Percentiles rank a stretch among this genome's conserved stretches.
phyloP scores from a whole-genome alignment of 345 rosid species.

The Eucalyptus pauciflora region DNA sequence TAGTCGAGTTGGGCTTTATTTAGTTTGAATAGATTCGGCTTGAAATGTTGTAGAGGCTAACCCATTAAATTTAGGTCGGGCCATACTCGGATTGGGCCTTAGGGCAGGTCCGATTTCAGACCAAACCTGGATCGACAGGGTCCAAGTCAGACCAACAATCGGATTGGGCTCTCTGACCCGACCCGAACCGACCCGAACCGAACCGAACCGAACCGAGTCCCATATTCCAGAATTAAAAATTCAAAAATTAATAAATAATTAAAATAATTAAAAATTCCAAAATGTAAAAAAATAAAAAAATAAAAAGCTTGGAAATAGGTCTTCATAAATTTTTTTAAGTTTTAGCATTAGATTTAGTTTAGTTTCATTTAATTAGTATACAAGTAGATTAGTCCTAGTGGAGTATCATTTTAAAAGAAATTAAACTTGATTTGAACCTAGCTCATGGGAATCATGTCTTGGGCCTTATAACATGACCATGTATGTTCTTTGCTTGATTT shows the following conservation, averaged over 20 bases:
- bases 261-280: too few relatives aligned
- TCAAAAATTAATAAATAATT: too few relatives aligned
- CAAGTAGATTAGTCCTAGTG: not conserved
- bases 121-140: not conserved
- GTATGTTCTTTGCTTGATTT: too few relatives aligned
- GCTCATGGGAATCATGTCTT: not conserved
- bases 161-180: not conserved
- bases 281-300: too few relatives aligned
- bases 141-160: not conserved
- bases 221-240: too few relatives aligned
- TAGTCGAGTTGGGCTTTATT: not conserved
- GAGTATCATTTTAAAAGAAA: not conserved
- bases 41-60: not conserved
- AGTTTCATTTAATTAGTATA: not conserved
- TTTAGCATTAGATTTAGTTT: not conserved
- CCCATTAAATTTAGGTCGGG: not conserved
- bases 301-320: not conserved
- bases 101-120: not conserved
- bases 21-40: not conserved
- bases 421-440: not conserved
- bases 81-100: not conserved
- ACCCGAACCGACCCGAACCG: too few relatives aligned
- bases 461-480: not conserved
- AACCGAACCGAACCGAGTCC: rapidly evolving
- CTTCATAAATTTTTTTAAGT: not conserved